Evolutionary conservation across 371 early-diverging fungal species (phyloP).

Genomic region (Smittium culicis): DNA sequence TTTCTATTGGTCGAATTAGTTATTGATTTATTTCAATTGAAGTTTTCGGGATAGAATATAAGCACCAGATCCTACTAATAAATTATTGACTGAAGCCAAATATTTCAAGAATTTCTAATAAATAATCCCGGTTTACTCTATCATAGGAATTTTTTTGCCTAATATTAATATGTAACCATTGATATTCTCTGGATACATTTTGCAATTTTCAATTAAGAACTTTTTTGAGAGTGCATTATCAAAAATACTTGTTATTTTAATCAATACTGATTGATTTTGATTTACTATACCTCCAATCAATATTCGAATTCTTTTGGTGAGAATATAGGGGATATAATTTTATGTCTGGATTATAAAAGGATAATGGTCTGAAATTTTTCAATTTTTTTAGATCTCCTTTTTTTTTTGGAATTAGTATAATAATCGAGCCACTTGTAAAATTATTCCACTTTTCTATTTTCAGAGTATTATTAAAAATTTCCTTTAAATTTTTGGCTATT

Average conservation of each 20-base stretch:
- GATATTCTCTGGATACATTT: background rate
- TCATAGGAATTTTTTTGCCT: constrained; percentile 10
- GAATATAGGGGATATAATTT: constrained; percentile 11
- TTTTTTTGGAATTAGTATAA: constrained; percentile 11
- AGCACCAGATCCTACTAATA: background rate
- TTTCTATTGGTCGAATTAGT: constrained; percentile 2
- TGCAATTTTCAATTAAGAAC: constrained; percentile 1
- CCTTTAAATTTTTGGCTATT: background rate
- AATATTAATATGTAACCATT: constrained; percentile 3
- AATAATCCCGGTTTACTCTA: constrained; percentile 1
- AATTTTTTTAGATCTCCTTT: constrained; percentile 13
- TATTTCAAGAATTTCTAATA: background rate
- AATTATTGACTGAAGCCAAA: background rate
- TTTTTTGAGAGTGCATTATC: background rate
- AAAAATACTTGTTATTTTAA: background rate
- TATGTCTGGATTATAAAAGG: constrained; percentile 13
- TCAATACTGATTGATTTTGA: background rate
- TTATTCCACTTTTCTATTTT: background rate
- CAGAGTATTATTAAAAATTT: background rate
- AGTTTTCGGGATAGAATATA: background rate
- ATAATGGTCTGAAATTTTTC: constrained; percentile 12
- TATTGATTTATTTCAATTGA: constrained; percentile 6
- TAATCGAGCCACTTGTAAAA: background rate
- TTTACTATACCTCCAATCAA: background rate
- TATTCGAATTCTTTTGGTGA: constrained; percentile 1